A percentile compares a stretch with the other conserved stretches of the same genome.
phyloP scores from a whole-genome alignment of 306 rosid genomes.

The Mucuna pruriens region DNA sequence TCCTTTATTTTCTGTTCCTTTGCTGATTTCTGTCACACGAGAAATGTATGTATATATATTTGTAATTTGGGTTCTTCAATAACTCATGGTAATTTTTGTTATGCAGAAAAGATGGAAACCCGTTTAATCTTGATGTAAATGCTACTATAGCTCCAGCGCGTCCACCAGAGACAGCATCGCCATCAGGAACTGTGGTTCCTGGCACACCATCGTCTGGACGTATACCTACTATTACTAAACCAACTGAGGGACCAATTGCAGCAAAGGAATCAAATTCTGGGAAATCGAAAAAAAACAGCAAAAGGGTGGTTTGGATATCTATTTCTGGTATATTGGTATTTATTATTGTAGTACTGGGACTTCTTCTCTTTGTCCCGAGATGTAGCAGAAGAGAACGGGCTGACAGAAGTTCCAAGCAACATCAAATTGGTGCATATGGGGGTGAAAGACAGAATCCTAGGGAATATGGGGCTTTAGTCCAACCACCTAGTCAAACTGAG shows the following conservation, averaged over 20 bases:
- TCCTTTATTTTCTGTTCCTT: neutral
- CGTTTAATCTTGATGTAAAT: conserved; percentile 53
- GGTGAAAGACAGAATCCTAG: conserved; percentile 63
- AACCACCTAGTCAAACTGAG: conserved; percentile 55
- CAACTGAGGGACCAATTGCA: conserved; percentile 66
- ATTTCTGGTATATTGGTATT: conserved; percentile 60
- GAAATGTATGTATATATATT: no score
- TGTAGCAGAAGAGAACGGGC: conserved; percentile 57
- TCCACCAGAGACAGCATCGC: conserved; percentile 48
- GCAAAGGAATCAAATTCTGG: conserved; percentile 60
- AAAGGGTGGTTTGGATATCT: conserved; percentile 77
- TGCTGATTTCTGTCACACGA: conserved; percentile 24
- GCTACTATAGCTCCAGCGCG: conserved; percentile 57
- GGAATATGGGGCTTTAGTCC: conserved; percentile 54
- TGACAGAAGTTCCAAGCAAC: conserved; percentile 62
- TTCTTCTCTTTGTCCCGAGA: conserved; percentile 66
- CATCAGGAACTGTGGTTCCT: conserved; percentile 56
- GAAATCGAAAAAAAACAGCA: conserved; percentile 52
- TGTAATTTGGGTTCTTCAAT: conserved; percentile 33
- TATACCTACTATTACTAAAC: conserved; percentile 63
- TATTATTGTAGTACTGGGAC: conserved; percentile 59
- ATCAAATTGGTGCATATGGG: conserved; percentile 66
- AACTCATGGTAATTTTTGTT: conserved; percentile 32
- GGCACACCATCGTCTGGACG: conserved; percentile 54
- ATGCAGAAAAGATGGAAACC: conserved; percentile 90